A percentile compares a stretch with the other conserved stretches of the same genome.
Evolutionary conservation across 192 early-diverging fungal genomes (phyloP).

Genomic region (Coemansia sp.): DNA sequence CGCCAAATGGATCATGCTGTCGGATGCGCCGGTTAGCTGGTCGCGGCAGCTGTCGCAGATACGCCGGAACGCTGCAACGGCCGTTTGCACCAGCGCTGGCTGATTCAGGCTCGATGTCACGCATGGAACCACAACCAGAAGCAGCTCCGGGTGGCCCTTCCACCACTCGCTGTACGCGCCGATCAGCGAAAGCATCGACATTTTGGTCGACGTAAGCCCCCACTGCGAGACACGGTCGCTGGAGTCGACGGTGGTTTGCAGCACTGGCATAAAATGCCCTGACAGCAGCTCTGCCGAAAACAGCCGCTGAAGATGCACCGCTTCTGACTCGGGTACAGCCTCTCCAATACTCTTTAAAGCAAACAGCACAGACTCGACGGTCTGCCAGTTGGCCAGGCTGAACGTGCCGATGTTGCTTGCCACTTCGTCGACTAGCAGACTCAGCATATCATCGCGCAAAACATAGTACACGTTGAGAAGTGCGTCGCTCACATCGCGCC

Average conservation of each 20-base stretch:
- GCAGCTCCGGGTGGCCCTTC: constrained; percentile 60
- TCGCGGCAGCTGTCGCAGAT: constrained; percentile 73
- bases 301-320: constrained; percentile 58
- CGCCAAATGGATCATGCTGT: constrained; percentile 62
- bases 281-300: constrained; percentile 58
- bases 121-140: constrained; percentile 61
- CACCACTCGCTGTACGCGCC: constrained; percentile 73
- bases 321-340: constrained; percentile 58
- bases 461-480: constrained; percentile 70
- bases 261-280: constrained; percentile 38
- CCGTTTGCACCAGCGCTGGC: constrained; percentile 58
- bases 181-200: constrained; percentile 30
- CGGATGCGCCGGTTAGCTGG: constrained; percentile 60
- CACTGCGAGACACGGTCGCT: constrained; percentile 23
- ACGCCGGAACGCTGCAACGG: constrained; percentile 64
- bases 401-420: constrained; percentile 22
- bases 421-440: constrained; percentile 41
- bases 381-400: constrained; percentile 28
- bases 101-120: constrained; percentile 63
- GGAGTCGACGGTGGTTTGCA: constrained; percentile 28
- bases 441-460: constrained; percentile 59
- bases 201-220: constrained; percentile 27
- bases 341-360: constrained; percentile 66
- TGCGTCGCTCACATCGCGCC: constrained; percentile 74
- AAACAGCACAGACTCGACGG: constrained; percentile 64